Base-by-base conservation (phyloP, 78 protist species). In the Emiliania huxleyi region DNA sequence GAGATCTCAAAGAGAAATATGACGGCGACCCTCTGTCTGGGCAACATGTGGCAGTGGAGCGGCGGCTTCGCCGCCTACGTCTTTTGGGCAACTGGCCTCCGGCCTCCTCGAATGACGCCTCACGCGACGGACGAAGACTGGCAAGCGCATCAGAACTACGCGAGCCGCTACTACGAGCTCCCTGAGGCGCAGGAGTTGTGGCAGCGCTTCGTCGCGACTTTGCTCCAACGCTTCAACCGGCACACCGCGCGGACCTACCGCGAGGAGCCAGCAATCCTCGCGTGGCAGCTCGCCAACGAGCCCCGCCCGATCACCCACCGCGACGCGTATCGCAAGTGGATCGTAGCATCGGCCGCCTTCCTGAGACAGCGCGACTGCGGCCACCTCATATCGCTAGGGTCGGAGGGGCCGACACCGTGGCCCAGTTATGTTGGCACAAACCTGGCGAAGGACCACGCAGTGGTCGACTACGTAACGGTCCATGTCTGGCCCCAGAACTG, bases 391-490 rank as follows among this genome's bases (percentile, higher is more conserved):
- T 26, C 75, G n/a, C 23, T 62, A 26, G 75, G 75, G 23, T 23
- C n/a, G n/a, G 75, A 62, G 75, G 75, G 75, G 75, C 75, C 75
- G 75, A 62, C 75, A 21, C 75, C 75, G 8, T 62, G 75, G 75
- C 75, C 75, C 8, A 21, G 12, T 8, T 62, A 62, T 21, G 75
- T 62, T 15, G 11, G 33, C 23, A 62, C 11, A 4, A 15, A 62
- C 75, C n/a, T 62, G 2, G 75, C 11, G 23, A 3, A 19, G 37
- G 75, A 62, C 23, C 75, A 62, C 75, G 75, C 11, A 5, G 11
- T 23, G n/a, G 75, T 26, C 75, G 75, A 62, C 33, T 62, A 26
- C 23, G 33, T 62, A 5, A 26, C 75, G 29, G 12, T 62, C 33
- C 75, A 62, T 26, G 75, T 62, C 8, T 62, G 75, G 75, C 75